A percentile compares a stretch with the other conserved stretches of the same genome.
phyloP scores from a whole-genome alignment of 2,329 filamentous ascomycete species.

The Dothistroma septosporum region DNA sequence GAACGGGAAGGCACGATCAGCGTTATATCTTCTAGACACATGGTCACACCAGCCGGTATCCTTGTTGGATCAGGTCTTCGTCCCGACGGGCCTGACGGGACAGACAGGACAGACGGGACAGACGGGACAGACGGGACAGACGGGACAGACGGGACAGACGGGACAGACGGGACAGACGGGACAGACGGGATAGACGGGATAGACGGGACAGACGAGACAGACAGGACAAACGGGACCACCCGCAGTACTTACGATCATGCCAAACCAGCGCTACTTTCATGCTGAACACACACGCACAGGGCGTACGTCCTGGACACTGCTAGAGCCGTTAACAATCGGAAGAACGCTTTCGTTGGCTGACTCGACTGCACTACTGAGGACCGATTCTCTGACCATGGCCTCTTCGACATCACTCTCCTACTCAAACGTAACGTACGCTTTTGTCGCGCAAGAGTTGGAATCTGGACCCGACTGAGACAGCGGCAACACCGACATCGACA shows the following conservation, averaged over 20 bases:
- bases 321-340: neutral
- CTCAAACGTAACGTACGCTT: neutral
- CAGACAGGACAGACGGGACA: too few relatives aligned
- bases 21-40: too few relatives aligned
- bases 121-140: too few relatives aligned
- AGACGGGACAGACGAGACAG: too few relatives aligned
- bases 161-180: too few relatives aligned
- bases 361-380: neutral
- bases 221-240: neutral
- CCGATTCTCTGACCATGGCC: neutral
- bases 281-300: neutral
- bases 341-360: neutral
- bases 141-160: too few relatives aligned
- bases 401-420: neutral
- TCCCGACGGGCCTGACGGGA: too few relatives aligned
- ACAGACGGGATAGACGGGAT: too few relatives aligned
- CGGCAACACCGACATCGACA: neutral
- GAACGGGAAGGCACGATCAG: too few relatives aligned
- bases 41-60: too few relatives aligned
- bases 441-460: neutral
- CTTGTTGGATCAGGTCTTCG: too few relatives aligned
- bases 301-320: neutral
- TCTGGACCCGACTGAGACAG: neutral
- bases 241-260: neutral
- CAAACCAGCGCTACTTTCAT: neutral